Evolutionary conservation across 345 rosid genomes (phyloP), one percentile per base, ranked within the genome.

Genomic region (Cochlearia excelsa): DNA sequence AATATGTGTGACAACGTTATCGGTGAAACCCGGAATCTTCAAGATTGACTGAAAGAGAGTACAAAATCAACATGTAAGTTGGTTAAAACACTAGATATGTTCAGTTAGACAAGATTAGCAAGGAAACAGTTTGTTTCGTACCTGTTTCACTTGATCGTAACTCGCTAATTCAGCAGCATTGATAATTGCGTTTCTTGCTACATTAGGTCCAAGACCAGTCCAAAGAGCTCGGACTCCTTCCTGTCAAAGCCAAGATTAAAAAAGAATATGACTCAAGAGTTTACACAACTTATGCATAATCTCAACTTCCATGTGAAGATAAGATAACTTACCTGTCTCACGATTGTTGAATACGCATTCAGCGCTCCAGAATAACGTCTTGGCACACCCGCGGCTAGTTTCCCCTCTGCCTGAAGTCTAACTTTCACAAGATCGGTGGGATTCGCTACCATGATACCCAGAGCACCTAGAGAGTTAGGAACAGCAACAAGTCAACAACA

Each of bases 391-490:
- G 93, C 79, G 10, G 96, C 81, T 67, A 90, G 74, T 75, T 91
- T 90, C 54, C 99, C 99, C 80, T 94, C 99, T 68, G 99, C 83
- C 73, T 94, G 99, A 68, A 94, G 95, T 65, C 99, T 84, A 45
- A 94, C 99, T 76, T 94, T 94, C 70, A 94, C 97, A 68, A 94
- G 99, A 78, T 94, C 99, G 30, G 99, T 94, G 60, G 99, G 99
- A 62, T 94, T 94, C 58, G 99, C 97, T 9, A 94, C 67, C 26
- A 72, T 69, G 61, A 94, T 94, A 51, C 76, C 97, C 54, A 94
- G 34, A 41, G 99, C 97, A 67, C 99, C 99, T 94, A 16, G 75
- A 58, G 45, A 46, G 34, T 57, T 52, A 51, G 23, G 23, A 16
- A 16, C 23, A 5, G 44, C 30, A 31, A 38, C 31, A 54, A 33